Percentiles rank a stretch among this genome's conserved stretches.
Evolutionary conservation across 1,284 basidiomycete species (phyloP).

Genomic region (Porogramme epimiltina): DNA sequence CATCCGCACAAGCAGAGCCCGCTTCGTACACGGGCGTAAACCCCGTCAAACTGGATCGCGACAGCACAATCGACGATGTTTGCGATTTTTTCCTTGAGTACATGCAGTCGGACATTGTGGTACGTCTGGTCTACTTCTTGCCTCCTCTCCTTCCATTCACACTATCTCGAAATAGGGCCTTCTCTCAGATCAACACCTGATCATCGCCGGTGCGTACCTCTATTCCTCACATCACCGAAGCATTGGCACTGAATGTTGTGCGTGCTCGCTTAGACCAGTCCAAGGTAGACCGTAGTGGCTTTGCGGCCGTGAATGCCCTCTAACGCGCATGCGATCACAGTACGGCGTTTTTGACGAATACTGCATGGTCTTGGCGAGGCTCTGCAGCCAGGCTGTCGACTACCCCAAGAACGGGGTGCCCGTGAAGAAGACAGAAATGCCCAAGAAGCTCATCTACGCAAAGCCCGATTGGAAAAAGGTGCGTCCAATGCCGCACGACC

Average conservation of each 20-base stretch:
- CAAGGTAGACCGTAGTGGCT: slow-evolving; percentile 49
- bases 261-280: slow-evolving; percentile 68
- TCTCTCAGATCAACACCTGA: slow-evolving; percentile 64
- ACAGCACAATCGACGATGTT: slow-evolving; percentile 72
- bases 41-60: slow-evolving; percentile 34
- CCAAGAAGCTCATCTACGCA: slow-evolving; percentile 54
- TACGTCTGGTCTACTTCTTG: slow-evolving; percentile 25
- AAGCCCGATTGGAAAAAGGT: slow-evolving; percentile 74
- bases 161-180: slow-evolving; percentile 54
- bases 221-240: background rate
- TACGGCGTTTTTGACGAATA: slow-evolving; percentile 62
- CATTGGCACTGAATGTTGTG: background rate
- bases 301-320: too few relatives aligned
- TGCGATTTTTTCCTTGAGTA: slow-evolving; percentile 84
- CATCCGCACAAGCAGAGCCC: slow-evolving; percentile 48
- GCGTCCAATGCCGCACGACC: background rate
- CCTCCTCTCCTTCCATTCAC: too few relatives aligned
- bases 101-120: slow-evolving; percentile 77
- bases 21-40: slow-evolving; percentile 48
- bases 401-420: slow-evolving; percentile 73
- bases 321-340: too few relatives aligned
- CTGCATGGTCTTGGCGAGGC: slow-evolving; percentile 64
- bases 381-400: slow-evolving; percentile 72
- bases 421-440: slow-evolving; percentile 50
- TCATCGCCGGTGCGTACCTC: slow-evolving; percentile 59